These are phyloP conservation scores for Jaltomata sinuosa DNA, from an alignment of 257 asterid genomes.

Conservation along the genomic window DNA sequence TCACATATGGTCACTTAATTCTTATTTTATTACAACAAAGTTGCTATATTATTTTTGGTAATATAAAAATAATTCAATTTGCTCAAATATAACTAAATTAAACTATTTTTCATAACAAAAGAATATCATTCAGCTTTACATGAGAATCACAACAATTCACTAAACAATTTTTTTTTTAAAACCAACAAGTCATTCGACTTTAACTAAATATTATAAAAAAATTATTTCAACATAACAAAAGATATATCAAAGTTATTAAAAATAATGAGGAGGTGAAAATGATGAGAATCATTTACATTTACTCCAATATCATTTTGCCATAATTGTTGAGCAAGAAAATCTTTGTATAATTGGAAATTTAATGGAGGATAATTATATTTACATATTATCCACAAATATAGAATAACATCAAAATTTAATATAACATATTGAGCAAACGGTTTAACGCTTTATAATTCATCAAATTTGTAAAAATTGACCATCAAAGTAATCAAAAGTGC, in stretches of 20 bases:
- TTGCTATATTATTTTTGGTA: background rate
- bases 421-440: background rate
- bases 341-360: background rate
- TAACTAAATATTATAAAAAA: background rate
- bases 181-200: no score
- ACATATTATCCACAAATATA: background rate
- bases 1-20: background rate
- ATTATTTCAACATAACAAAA: background rate
- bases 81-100: background rate
- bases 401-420: background rate
- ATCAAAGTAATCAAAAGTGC: background rate
- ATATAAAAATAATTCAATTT: background rate
- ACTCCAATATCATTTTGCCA: background rate
- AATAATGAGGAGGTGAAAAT: background rate
- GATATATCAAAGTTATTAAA: background rate
- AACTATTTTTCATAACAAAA: no score
- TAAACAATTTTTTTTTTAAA: no score
- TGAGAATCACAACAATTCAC: no score
- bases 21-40: background rate
- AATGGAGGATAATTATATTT: background rate
- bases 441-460: background rate
- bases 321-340: background rate
- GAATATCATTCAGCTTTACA: no score
- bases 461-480: background rate
- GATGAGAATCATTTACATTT: background rate